A percentile compares a stretch with the other conserved stretches of the same genome.
phyloP scores from a whole-genome alignment of 2,329 filamentous ascomycete species.

The Arthrobotrys pseudoclavata region DNA sequence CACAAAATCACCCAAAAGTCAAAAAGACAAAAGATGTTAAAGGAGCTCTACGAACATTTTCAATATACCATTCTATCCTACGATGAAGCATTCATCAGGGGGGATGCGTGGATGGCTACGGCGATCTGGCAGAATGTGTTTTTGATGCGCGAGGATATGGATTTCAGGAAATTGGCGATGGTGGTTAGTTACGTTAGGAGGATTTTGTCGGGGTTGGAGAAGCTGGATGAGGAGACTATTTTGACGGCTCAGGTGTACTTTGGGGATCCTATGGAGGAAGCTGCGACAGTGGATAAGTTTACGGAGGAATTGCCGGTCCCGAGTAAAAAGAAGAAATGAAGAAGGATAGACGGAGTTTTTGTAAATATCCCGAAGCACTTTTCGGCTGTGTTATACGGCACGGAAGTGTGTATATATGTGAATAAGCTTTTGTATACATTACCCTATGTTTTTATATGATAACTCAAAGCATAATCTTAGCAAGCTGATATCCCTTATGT shows the following conservation, averaged over 20 bases:
- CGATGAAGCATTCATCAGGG: constrained; percentile 82
- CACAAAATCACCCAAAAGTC: constrained; percentile 72
- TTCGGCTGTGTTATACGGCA: constrained; percentile 1
- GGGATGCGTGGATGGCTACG: constrained; percentile 81
- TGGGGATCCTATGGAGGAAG: constrained; percentile 67
- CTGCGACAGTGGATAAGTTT: constrained; percentile 65
- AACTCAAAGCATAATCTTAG: constrained; percentile 13
- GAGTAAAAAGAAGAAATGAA: constrained; percentile 63
- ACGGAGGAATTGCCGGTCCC: constrained; percentile 66
- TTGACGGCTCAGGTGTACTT: constrained; percentile 70
- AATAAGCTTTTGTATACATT: constrained; percentile 43
- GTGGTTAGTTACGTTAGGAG: constrained; percentile 76
- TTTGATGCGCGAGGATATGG: constrained; percentile 77
- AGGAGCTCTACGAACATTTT: constrained; percentile 95
- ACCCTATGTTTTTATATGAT: constrained; percentile 11
- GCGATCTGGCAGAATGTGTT: constrained; percentile 96
- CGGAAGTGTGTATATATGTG: constrained; percentile 30
- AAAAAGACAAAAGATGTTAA: constrained; percentile 77
- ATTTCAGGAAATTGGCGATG: constrained; percentile 73
- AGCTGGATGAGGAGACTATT: constrained; percentile 71
- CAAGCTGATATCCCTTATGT: constrained; percentile 11
- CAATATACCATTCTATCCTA: constrained; percentile 86
- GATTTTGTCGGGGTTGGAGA: constrained; percentile 71
- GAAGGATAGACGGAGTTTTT: neutral
- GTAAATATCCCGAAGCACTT: constrained; percentile 32